Conservation (phyloP, 331 rosid species). For the Quercus tomentella region DNA sequence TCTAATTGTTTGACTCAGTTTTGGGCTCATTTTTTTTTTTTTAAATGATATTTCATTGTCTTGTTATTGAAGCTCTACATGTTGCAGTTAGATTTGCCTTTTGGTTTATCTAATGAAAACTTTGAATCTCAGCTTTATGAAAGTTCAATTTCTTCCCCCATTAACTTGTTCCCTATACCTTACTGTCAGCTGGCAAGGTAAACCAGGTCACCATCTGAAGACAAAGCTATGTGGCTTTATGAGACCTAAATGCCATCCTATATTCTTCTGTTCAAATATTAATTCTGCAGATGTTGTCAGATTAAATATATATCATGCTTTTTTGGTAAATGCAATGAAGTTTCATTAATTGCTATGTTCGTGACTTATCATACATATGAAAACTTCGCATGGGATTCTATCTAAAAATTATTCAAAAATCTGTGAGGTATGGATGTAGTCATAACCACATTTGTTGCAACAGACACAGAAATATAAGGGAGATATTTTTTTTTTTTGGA, state of each 20-base stretch:
- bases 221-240: slow-evolving; percentile 55
- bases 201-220: slow-evolving; percentile 51
- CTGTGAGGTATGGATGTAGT: slow-evolving; percentile 52
- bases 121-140: background rate
- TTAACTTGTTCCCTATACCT: slow-evolving; percentile 30
- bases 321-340: slow-evolving; percentile 84
- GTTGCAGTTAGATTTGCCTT: background rate
- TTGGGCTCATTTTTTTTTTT: background rate
- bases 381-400: slow-evolving; percentile 34
- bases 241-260: slow-evolving; percentile 83
- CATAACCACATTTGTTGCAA: background rate
- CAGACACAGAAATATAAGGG: too few species aligned
- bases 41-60: background rate
- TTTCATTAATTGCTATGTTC: slow-evolving; percentile 56
- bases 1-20: background rate
- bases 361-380: slow-evolving; percentile 60
- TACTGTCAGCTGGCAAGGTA: slow-evolving; percentile 71
- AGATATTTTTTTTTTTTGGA: too few species aligned
- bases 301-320: slow-evolving; percentile 66
- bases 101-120: background rate
- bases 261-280: slow-evolving; percentile 81
- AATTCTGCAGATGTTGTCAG: slow-evolving; percentile 81
- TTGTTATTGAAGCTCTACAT: background rate
- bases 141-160: background rate
- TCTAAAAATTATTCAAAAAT: slow-evolving; percentile 38